Base-by-base conservation (phyloP, 495 filamentous ascomycete species). In the Podospora sp. region DNA sequence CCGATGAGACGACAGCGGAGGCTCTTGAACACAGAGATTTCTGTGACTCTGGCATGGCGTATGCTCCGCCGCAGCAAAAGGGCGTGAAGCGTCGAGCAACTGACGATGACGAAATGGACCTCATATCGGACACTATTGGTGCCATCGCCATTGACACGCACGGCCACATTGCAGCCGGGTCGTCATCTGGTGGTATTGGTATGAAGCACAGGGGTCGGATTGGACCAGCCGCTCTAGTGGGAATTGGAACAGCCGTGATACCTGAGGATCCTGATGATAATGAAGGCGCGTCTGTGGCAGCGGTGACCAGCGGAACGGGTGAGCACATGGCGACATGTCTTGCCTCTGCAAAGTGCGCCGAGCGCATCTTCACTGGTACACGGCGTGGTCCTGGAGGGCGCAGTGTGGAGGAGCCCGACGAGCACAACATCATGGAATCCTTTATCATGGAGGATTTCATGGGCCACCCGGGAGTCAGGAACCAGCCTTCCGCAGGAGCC, bases 161-260 rank as follows among this genome's bases (percentile, higher is more conserved):
- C 49, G 95, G 95, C 21, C 89, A 90, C 57, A 97, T 99, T 73
- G 96, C 95, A 6, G 95, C 94, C 9, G 95, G 91, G n/a, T 96
- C 96, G 2, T 98, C 95, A 7, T 99, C 95, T 56, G 95, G 95
- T n/a, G 95, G 95, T 7, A 98, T 98, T 69, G 96, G 96, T 18
- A 97, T 99, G 93, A 99, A 99, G 72, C 93, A 95, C 78, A 85
- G 87, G 56, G 95, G 95, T 25, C 88, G 95, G 52, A 84, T 96
- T 71, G 95, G 95, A 2, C 95, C 95, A 36, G 95, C 95, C 24
- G 95, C 95, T 7, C 82, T 99, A 14, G 91, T 97, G 22, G 94
- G 94, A 12, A 85, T 99, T 60, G 95, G 95, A 51, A 93, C 93
- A 18, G 87, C 90, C 61, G 90, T 97, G 12, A 84, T 96, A n/a